These are phyloP conservation scores for Cryphonectria japonica DNA, from an alignment of 2,329 filamentous ascomycete genomes.

Conservation along the genomic window DNA sequence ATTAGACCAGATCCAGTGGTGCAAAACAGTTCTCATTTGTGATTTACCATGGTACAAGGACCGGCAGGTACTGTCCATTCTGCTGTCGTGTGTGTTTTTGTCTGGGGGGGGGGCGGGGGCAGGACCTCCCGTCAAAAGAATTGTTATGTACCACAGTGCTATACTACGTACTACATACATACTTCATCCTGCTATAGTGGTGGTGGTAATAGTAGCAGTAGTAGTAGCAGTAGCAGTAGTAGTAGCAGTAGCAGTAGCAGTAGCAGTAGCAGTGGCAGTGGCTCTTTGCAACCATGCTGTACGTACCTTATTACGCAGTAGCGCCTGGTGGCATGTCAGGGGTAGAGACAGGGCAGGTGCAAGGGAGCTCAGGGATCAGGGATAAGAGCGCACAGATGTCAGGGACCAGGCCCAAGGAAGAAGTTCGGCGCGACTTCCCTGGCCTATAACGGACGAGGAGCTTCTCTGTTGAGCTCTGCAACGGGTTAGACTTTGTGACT, in stretches of 20 bases:
- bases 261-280: too few relatives aligned
- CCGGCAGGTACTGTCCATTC: neutral
- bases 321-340: neutral
- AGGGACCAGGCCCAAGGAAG: constrained; percentile 3
- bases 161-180: neutral
- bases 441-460: neutral
- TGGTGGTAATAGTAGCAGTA: neutral
- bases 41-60: neutral
- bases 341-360: neutral
- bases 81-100: neutral
- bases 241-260: neutral
- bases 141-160: neutral
- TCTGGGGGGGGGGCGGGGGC: too few relatives aligned
- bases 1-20: constrained; percentile 2
- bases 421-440: constrained; percentile 12
- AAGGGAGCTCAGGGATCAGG: constrained; percentile 1
- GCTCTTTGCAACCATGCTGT: neutral
- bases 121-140: neutral
- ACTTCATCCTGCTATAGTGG: too few relatives aligned
- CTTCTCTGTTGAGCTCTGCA: neutral
- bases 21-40: neutral
- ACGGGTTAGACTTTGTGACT: neutral
- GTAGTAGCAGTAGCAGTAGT: too few relatives aligned
- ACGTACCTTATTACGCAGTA: neutral
- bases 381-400: neutral